phyloP scores from a whole-genome alignment of 2,329 filamentous ascomycete genomes.

The Annulohypoxylon truncatum region DNA sequence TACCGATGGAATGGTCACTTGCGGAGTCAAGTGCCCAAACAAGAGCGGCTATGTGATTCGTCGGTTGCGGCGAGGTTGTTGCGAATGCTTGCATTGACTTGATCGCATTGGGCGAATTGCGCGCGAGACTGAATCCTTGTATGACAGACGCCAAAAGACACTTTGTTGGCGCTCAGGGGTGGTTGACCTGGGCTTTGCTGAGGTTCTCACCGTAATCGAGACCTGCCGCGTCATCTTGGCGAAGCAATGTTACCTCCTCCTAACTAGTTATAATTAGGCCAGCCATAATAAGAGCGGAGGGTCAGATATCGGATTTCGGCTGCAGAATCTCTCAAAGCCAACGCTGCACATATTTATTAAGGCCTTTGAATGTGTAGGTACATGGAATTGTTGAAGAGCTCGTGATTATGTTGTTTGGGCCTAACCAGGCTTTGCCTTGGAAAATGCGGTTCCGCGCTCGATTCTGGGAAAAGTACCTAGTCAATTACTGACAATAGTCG shows the following conservation, averaged over 20 bases:
- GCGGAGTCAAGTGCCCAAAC: constrained; percentile 1
- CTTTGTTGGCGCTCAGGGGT: constrained; percentile 1
- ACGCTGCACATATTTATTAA: neutral
- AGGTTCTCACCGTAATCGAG: constrained; percentile 19
- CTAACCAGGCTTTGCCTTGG: neutral
- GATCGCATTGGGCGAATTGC: constrained; percentile 2
- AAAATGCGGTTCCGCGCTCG: neutral
- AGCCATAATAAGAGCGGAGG: neutral
- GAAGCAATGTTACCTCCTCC: constrained; percentile 24
- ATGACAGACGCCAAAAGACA: neutral
- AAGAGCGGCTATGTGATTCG: neutral
- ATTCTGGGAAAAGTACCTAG: neutral
- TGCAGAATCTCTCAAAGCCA: constrained; percentile 8
- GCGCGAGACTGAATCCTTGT: neutral
- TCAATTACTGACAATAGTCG: neutral
- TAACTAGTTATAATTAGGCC: constrained; percentile 21
- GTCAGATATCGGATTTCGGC: constrained; percentile 1
- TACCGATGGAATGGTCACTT: constrained; percentile 11
- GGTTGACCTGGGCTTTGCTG: constrained; percentile 1
- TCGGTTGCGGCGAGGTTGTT: constrained; percentile 3
- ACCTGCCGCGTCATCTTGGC: constrained; percentile 33
- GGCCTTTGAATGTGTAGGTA: neutral
- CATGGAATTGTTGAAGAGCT: neutral
- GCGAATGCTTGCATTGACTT: neutral
- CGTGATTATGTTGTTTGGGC: neutral